Percentiles rank a stretch among this genome's conserved stretches.
Evolutionary conservation across 2,329 filamentous ascomycete genomes (phyloP).

Genomic region (Taxawa tesnikishii): DNA sequence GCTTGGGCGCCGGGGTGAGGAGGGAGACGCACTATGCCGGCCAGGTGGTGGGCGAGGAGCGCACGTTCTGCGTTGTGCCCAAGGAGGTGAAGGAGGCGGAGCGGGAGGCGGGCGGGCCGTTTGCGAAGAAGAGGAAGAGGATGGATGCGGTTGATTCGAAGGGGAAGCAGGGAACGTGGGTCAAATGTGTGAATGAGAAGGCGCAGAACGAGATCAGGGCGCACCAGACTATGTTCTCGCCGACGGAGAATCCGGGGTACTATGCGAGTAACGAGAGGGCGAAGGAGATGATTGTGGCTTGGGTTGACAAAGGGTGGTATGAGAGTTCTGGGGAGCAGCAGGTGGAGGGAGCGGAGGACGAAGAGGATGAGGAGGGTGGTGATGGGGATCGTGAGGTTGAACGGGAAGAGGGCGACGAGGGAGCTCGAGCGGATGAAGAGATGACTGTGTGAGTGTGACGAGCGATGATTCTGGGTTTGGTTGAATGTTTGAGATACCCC

Average conservation of each 20-base stretch:
- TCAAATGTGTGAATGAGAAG: slow-evolving; percentile 63
- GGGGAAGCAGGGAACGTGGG: slow-evolving; percentile 44
- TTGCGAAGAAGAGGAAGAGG: slow-evolving; percentile 12
- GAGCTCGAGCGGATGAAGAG: neutral
- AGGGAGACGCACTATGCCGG: slow-evolving; percentile 39
- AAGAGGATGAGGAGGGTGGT: neutral
- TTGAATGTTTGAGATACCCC: no score
- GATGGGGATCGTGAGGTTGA: neutral
- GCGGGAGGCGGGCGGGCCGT: slow-evolving; percentile 6
- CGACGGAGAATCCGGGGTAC: slow-evolving; percentile 61
- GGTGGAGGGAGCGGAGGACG: slow-evolving; percentile 3
- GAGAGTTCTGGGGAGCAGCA: no score
- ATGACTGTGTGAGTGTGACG: neutral
- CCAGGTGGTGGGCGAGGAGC: slow-evolving; percentile 53
- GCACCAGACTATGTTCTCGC: slow-evolving; percentile 71
- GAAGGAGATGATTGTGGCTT: slow-evolving; percentile 50
- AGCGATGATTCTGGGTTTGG: neutral
- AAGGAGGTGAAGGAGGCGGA: slow-evolving; percentile 27
- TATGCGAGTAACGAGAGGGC: slow-evolving; percentile 54
- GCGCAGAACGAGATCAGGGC: slow-evolving; percentile 68
- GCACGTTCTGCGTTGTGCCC: slow-evolving; percentile 84
- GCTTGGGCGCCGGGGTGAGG: slow-evolving; percentile 53
- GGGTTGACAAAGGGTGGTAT: slow-evolving; percentile 32
- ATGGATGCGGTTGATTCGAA: slow-evolving; percentile 15
- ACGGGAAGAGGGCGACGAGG: neutral